Evolutionary conservation across 2,329 filamentous ascomycete species (phyloP).

Genomic region (Pseudovirgaria hyperparasitica): DNA sequence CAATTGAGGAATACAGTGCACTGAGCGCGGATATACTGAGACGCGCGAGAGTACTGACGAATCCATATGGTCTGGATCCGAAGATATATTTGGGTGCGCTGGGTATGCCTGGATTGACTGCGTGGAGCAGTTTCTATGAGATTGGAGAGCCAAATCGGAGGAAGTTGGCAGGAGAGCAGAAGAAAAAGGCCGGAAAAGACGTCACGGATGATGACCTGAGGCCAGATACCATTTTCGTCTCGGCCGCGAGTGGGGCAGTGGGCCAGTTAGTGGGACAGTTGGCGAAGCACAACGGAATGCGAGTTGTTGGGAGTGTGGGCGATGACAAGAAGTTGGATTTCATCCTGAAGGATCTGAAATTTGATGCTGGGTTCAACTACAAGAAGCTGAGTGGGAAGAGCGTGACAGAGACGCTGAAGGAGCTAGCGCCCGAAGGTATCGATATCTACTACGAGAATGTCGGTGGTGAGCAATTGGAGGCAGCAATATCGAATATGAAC

Average conservation of each 20-base stretch:
- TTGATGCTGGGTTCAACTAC: constrained; percentile 75
- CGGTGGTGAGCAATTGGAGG: constrained; percentile 61
- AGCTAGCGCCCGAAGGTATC: constrained; percentile 63
- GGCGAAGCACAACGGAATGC: constrained; percentile 68
- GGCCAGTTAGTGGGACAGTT: constrained; percentile 75
- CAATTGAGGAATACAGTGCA: constrained; percentile 56
- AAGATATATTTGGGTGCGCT: constrained; percentile 62
- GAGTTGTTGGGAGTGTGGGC: constrained; percentile 69
- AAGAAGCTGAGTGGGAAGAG: constrained; percentile 78
- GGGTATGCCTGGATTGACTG: constrained; percentile 67
- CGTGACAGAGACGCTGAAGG: constrained; percentile 51
- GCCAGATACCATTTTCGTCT: constrained; percentile 78
- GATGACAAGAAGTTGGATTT: constrained; percentile 69
- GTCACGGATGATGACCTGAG: too few relatives aligned
- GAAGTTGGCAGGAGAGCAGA: too few relatives aligned
- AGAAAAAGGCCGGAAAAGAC: too few relatives aligned
- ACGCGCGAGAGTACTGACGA: constrained; percentile 45
- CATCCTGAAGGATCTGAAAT: constrained; percentile 55
- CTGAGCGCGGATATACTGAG: constrained; percentile 36
- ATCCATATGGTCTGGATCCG: constrained; percentile 54
- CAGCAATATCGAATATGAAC: constrained; percentile 53
- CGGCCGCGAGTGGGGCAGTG: constrained; percentile 67
- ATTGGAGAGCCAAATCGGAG: constrained; percentile 63
- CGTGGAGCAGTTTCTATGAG: constrained; percentile 61
- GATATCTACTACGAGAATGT: constrained; percentile 80